A percentile compares a stretch with the other conserved stretches of the same genome.
phyloP scores from a whole-genome alignment of 148 eudicot genomes.

The Polygonum maritimum region DNA sequence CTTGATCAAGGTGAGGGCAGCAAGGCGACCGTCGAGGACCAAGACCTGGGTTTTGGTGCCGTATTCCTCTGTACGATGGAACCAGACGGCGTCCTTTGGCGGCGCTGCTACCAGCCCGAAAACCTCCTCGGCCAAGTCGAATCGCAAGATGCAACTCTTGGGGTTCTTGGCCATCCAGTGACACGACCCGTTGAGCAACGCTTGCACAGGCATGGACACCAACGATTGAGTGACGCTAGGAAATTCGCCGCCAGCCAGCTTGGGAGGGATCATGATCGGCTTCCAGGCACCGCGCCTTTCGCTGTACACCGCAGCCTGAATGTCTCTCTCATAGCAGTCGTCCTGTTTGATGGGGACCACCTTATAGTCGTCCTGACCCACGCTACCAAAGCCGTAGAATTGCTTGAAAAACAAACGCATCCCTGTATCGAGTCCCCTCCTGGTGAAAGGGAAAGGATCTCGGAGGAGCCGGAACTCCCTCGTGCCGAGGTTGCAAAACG shows the following conservation, averaged over 20 bases:
- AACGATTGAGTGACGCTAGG: neutral
- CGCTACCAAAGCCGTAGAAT: neutral
- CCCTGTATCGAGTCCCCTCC: neutral
- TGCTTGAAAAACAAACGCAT: neutral
- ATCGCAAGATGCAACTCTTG: neutral
- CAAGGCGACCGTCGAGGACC: neutral
- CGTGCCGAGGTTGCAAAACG: neutral
- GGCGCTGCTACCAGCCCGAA: neutral
- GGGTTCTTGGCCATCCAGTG: neutral
- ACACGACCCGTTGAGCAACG: neutral
- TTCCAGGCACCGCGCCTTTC: neutral
- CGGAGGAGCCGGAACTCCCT: neutral
- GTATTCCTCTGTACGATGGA: neutral
- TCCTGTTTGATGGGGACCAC: neutral
- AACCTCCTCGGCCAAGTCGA: neutral
- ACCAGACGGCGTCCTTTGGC: neutral
- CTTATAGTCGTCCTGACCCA: neutral
- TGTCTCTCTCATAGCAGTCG: neutral
- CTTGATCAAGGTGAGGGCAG: neutral
- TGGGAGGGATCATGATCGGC: neutral
- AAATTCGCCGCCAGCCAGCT: neutral
- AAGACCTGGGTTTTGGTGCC: neutral
- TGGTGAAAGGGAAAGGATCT: neutral
- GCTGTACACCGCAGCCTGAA: neutral
- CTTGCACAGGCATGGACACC: neutral